Evolutionary conservation across 2,329 filamentous ascomycete species (phyloP).

Genomic region (Trichoderma citrinoviride): DNA sequence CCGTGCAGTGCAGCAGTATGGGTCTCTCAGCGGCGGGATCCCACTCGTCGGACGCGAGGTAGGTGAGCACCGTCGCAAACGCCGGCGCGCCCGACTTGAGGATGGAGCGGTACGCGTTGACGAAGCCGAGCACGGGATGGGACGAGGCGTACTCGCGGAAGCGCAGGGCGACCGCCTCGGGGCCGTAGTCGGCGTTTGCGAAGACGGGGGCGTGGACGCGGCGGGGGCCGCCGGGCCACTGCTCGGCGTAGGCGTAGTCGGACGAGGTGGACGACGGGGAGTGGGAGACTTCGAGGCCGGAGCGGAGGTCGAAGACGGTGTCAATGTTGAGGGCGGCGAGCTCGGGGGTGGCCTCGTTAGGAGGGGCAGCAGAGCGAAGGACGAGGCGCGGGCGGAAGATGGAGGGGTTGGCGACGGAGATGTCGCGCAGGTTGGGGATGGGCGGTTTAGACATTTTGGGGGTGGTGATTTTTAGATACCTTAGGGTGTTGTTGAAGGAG

Average conservation of each 20-base stretch:
- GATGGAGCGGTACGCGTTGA: constrained; percentile 62
- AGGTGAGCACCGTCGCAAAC: constrained; percentile 54
- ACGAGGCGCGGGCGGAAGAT: constrained; percentile 57
- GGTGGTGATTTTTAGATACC: not conserved
- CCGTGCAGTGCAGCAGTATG: constrained; percentile 69
- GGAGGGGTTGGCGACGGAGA: constrained; percentile 50
- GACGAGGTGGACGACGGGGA: constrained; percentile 34
- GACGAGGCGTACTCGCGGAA: constrained; percentile 57
- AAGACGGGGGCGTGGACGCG: constrained; percentile 66
- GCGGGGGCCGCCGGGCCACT: constrained; percentile 37
- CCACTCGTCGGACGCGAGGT: constrained; percentile 44
- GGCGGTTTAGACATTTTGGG: constrained; percentile 11
- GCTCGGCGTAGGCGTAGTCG: constrained; percentile 18
- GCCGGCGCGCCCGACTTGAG: constrained; percentile 49
- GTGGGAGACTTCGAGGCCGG: constrained; percentile 55
- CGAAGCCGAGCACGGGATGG: constrained; percentile 57
- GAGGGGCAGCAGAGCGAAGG: constrained; percentile 69
- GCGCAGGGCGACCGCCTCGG: constrained; percentile 60
- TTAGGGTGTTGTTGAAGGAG: not conserved
- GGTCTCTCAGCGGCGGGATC: constrained; percentile 35
- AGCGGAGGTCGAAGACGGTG: constrained; percentile 67
- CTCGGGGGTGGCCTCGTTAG: constrained; percentile 48
- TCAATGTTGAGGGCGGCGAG: constrained; percentile 58
- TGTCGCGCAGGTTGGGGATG: constrained; percentile 65
- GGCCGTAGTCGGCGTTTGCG: constrained; percentile 56